Evolutionary conservation across 352 stramenopile genomes (phyloP).

Genomic region (Phytopythium oedochilum): DNA sequence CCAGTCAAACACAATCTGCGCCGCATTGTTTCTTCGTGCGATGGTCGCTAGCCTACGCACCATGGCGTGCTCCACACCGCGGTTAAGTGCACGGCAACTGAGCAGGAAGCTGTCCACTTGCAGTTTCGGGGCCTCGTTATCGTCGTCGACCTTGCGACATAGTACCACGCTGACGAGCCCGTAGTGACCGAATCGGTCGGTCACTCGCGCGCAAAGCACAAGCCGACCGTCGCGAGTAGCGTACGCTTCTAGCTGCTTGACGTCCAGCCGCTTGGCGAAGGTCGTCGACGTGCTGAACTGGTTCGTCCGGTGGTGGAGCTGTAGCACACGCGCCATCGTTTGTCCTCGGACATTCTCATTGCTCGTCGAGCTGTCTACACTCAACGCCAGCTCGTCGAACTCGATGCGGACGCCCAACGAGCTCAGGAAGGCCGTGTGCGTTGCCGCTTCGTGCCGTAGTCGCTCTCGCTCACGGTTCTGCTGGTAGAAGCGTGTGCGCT

Average conservation of each 20-base stretch:
- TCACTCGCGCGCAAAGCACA: conserved; percentile 53
- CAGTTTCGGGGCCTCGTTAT: conserved; percentile 5
- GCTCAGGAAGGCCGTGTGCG: conserved; percentile 57
- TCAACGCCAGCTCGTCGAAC: conserved; percentile 34
- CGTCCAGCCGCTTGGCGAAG: conserved; percentile 36
- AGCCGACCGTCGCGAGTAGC: conserved; percentile 8
- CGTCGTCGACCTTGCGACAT: conserved; percentile 14
- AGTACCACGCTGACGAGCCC: conserved; percentile 51
- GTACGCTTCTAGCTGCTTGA: conserved; percentile 24
- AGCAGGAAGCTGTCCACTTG: conserved; percentile 58
- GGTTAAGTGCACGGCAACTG: conserved; percentile 67
- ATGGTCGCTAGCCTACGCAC: conserved; percentile 38
- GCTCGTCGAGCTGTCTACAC: not conserved
- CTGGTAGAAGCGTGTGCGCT: conserved; percentile 55
- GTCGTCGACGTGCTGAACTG: conserved; percentile 66
- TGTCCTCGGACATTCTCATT: not conserved
- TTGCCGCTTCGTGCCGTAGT: conserved; percentile 21
- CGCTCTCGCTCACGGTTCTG: conserved; percentile 39
- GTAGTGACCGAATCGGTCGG: conserved; percentile 73
- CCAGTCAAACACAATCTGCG: conserved; percentile 34
- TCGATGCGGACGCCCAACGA: conserved; percentile 63
- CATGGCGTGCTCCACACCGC: conserved; percentile 69
- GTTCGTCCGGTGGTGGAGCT: conserved; percentile 71
- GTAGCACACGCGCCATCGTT: conserved; percentile 35
- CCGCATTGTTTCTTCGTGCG: conserved; percentile 9